phyloP scores from a whole-genome alignment of 108 stramenopile genomes.

The Epithemia pelagica region DNA sequence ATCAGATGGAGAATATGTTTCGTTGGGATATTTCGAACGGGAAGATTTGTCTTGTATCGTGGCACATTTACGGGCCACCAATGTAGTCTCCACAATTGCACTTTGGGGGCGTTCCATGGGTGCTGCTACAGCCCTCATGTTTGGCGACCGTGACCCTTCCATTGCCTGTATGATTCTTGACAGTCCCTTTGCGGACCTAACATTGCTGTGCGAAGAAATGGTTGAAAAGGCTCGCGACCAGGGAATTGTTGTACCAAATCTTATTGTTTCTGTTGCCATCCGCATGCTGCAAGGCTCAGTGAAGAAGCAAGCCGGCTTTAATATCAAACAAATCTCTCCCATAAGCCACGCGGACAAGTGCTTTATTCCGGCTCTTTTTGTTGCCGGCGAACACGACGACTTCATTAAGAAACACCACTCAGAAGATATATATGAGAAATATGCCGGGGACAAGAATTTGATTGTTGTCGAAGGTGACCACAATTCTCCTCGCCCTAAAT shows the following conservation, averaged over 20 bases:
- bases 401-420: slow-evolving; percentile 89
- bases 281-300: slow-evolving; percentile 82
- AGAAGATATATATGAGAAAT: slow-evolving; percentile 73
- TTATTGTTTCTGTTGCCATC: slow-evolving; percentile 72
- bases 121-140: slow-evolving; percentile 97
- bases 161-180: slow-evolving; percentile 97
- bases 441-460: slow-evolving; percentile 96
- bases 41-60: slow-evolving; percentile 93
- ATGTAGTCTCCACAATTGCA: slow-evolving; percentile 89
- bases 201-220: slow-evolving; percentile 92
- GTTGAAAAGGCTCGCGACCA: slow-evolving; percentile 92
- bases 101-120: slow-evolving; percentile 99
- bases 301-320: slow-evolving; percentile 85
- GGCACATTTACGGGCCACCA: slow-evolving; percentile 85
- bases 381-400: slow-evolving; percentile 91
- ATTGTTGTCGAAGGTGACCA: slow-evolving; percentile 97
- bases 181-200: slow-evolving; percentile 91
- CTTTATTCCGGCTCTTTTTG: slow-evolving; percentile 94
- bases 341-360: slow-evolving; percentile 84
- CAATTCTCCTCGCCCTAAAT: slow-evolving; percentile 91
- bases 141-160: slow-evolving; percentile 94
- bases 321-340: slow-evolving; percentile 84
- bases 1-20: slow-evolving; percentile 94
- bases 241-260: slow-evolving; percentile 73
- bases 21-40: slow-evolving; percentile 94